These are phyloP conservation scores for Schizosaccharomyces lindneri DNA, from an alignment of 805 yeast genomes.

Conservation along the genomic window DNA sequence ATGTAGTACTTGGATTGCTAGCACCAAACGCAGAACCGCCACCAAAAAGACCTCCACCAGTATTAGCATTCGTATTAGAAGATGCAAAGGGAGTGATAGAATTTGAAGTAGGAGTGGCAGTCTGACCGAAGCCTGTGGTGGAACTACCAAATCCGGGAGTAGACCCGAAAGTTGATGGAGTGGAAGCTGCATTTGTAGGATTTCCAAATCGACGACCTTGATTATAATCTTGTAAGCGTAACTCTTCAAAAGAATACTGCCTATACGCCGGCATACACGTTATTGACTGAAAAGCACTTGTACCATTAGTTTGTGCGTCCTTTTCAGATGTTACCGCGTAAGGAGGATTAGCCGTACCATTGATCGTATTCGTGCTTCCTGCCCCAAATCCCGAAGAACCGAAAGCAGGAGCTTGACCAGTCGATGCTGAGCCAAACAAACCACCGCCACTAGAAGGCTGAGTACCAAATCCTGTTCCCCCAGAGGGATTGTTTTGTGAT, in stretches of 20 bases:
- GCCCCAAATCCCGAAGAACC: constrained; percentile 4
- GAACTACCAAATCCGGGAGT: constrained; percentile 3
- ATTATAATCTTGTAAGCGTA: constrained; percentile 69
- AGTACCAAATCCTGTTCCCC: constrained; percentile 9
- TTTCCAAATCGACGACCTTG: constrained; percentile 25
- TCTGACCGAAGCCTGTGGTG: not conserved
- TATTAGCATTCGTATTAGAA: constrained; percentile 2
- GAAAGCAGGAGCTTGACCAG: constrained; percentile 8
- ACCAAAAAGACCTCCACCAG: constrained; percentile 8
- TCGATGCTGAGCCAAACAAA: constrained; percentile 6
- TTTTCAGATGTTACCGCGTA: constrained; percentile 30
- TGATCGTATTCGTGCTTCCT: not conserved
- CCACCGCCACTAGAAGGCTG: constrained; percentile 8
- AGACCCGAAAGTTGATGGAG: constrained; percentile 9
- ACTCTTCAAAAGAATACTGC: constrained; percentile 61
- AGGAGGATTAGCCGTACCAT: constrained; percentile 4
- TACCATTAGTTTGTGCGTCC: constrained; percentile 31
- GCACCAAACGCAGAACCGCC: constrained; percentile 11
- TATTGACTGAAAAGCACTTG: constrained; percentile 44
- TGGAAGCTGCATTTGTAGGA: constrained; percentile 9
- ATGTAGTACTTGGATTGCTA: not conserved
- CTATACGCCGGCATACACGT: constrained; percentile 77
- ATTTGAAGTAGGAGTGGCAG: not conserved
- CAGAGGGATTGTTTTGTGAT: constrained; percentile 9
- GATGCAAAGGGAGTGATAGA: constrained; percentile 9